Percentiles rank a stretch among this genome's conserved stretches.
phyloP scores from a whole-genome alignment of 371 early-diverging fungal species.

The Nematocida sp. region DNA sequence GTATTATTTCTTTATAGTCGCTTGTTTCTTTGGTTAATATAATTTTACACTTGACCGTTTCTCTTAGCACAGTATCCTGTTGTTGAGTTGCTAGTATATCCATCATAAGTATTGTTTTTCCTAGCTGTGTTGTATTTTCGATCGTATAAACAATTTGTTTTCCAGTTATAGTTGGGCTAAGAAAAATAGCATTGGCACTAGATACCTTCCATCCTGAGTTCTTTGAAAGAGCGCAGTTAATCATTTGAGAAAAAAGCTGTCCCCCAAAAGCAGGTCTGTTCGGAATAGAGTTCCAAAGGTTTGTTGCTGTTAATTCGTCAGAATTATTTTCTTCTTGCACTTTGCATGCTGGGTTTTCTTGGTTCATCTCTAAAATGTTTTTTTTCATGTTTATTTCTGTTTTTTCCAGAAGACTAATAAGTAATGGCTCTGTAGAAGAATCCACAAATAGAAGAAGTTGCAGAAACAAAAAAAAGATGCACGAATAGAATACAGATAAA shows the following conservation, averaged over 20 bases:
- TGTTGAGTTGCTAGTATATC: not conserved
- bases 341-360: not conserved
- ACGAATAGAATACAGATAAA: too few species aligned
- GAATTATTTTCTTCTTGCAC: not conserved
- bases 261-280: conserved; percentile 25
- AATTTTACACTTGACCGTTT: too few species aligned
- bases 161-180: not conserved
- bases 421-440: not conserved
- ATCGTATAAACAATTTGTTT: not conserved
- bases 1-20: not conserved
- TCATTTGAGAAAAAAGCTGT: conserved; percentile 22
- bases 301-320: not conserved
- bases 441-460: not conserved
- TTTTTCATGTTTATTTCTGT: not conserved
- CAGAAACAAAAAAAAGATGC: not conserved
- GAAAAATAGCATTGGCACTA: not conserved
- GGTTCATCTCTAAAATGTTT: not conserved
- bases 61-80: not conserved
- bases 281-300: not conserved
- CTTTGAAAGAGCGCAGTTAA: not conserved
- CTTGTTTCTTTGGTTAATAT: not conserved
- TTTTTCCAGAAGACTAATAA: too few species aligned
- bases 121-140: not conserved
- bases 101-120: not conserved
- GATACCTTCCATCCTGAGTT: not conserved